Conservation (phyloP, 345 rosid genomes). For the Euphorbia pulcherrima region DNA sequence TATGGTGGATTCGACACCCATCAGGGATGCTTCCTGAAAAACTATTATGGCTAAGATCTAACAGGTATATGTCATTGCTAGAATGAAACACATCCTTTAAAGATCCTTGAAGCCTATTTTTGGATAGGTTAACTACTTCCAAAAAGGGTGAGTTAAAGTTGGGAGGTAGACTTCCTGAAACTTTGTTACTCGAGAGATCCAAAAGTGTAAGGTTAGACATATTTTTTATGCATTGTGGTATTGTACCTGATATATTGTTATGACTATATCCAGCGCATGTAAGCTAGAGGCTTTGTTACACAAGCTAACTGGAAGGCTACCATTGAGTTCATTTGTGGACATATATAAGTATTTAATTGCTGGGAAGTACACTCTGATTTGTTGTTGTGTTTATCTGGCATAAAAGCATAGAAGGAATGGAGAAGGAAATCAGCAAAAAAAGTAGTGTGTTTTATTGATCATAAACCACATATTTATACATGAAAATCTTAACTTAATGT, state of each 20-base stretch:
- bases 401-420: too few relatives aligned
- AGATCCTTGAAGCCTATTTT: conserved; percentile 1
- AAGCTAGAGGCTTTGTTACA: not conserved
- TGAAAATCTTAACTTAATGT: too few relatives aligned
- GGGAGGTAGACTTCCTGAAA: conserved; percentile 6
- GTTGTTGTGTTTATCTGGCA: too few relatives aligned
- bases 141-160: not conserved
- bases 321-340: not conserved
- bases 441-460: too few relatives aligned
- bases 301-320: not conserved
- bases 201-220: not conserved
- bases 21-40: conserved; percentile 21
- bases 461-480: too few relatives aligned
- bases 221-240: not conserved
- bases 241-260: not conserved
- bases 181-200: conserved; percentile 8
- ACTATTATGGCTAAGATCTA: conserved; percentile 20
- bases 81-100: not conserved
- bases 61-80: too few relatives aligned
- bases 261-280: not conserved
- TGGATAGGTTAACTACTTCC: conserved; percentile 1
- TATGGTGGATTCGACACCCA: too few relatives aligned
- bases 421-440: too few relatives aligned
- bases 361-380: not conserved
- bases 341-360: too few relatives aligned